Base-by-base conservation (phyloP, 179 eudicot species). In the Camellia oleifera region DNA sequence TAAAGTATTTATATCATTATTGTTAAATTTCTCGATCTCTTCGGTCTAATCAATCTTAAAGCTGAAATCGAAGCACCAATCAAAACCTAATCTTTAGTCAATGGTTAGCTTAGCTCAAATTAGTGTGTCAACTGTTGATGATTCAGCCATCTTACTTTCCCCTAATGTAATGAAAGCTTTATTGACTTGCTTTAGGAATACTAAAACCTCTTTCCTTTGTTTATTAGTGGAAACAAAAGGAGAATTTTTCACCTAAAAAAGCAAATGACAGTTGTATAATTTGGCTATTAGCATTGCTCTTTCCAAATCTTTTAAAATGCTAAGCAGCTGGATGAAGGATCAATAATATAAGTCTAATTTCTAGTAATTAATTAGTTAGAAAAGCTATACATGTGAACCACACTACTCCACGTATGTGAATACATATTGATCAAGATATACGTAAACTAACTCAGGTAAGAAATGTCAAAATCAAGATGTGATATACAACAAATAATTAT, bases 311-410 rank as follows among this genome's bases (percentile, higher is more conserved):
- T 48, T 63, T 23, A 23, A 12, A 65, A 65, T 66, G 79, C 73
- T 77, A 32, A 66, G 79, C 79, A 77, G 79, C 79, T 77, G 79
- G 72, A 60, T 8, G 69, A 52, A 66, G 63, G 32, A 48, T 48
- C 52, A 20, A 26, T 65, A 7, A 48, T 48, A 4, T 2, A 48
- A 48, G 40, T 32, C 40, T 32, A 32, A 32, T 32, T 32, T 32
- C 40, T 32, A 32, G 40, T 32, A 45, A 6, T 40, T 11, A 11
- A 42, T 48, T 48, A 7, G 5, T 48, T 48, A 7, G 40, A 57
- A 4, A 53, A 48, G 52, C 11, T 32, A 32, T 32, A 32, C 65
- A 40, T 7, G 64, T 14, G 80, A 67, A 77, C 6, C 10, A 66
- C 13, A 77, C 5, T 40, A 67, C 13, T 17, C 72, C 80, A 77